Evolutionary conservation across 2,329 filamentous ascomycete species (phyloP).

Genomic region (Colletotrichum orchidophilum): DNA sequence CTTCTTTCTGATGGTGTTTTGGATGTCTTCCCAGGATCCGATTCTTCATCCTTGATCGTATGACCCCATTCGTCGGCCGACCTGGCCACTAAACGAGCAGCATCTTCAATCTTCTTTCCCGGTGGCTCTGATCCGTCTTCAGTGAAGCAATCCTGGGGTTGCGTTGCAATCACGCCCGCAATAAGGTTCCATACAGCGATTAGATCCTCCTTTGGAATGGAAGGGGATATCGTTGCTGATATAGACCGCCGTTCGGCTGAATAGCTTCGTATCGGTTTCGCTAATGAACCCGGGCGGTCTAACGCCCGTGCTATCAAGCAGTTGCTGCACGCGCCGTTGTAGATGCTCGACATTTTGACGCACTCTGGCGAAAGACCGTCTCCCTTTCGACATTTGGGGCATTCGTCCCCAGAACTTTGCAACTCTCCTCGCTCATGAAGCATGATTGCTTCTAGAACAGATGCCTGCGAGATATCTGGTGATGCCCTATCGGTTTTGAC

Average conservation of each 20-base stretch:
- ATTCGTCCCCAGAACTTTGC: constrained; percentile 33
- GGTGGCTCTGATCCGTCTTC: constrained; percentile 56
- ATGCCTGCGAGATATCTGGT: constrained; percentile 1
- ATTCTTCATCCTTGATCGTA: constrained; percentile 8
- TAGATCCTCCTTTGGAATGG: constrained; percentile 37
- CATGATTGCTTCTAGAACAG: constrained; percentile 38
- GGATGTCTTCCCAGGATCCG: not conserved
- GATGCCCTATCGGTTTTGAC: not conserved
- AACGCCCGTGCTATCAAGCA: constrained; percentile 37
- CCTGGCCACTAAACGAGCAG: constrained; percentile 39
- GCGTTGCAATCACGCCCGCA: constrained; percentile 90
- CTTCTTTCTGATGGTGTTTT: constrained; percentile 4
- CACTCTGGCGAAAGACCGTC: constrained; percentile 39
- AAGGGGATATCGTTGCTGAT: constrained; percentile 32
- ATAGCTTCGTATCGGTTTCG: constrained; percentile 25
- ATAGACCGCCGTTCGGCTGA: constrained; percentile 28
- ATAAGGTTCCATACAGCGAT: constrained; percentile 41
- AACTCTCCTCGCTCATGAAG: constrained; percentile 39
- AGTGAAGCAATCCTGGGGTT: constrained; percentile 92
- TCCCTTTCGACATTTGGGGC: constrained; percentile 36
- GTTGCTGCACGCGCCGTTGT: constrained; percentile 38
- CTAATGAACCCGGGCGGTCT: not conserved
- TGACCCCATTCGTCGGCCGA: constrained; percentile 39
- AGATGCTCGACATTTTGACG: constrained; percentile 35
- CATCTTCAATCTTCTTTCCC: constrained; percentile 39